A percentile compares a stretch with the other conserved stretches of the same genome.
These are phyloP conservation scores for Naganishia liquefaciens DNA, from an alignment of 1,284 basidiomycete genomes.

Conservation along the genomic window DNA sequence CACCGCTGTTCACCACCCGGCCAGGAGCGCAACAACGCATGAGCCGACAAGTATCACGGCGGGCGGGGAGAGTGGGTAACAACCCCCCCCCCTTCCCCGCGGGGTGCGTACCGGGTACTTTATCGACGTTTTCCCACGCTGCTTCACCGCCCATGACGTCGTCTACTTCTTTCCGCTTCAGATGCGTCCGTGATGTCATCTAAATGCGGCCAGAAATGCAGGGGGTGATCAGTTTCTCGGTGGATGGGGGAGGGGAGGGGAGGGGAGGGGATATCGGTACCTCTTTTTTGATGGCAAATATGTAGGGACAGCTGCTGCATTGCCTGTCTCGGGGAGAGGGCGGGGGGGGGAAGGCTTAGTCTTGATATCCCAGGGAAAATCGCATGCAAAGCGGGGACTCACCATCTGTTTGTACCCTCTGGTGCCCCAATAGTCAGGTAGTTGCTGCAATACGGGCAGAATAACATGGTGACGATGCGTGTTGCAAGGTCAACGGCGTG, in stretches of 20 bases:
- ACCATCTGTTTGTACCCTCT: slow-evolving; percentile 52
- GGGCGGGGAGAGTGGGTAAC: no score
- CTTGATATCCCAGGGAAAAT: no score
- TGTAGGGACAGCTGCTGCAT: slow-evolving; percentile 71
- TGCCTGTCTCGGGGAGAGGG: slow-evolving; percentile 18
- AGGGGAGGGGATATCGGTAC: slow-evolving; percentile 53
- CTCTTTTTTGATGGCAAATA: slow-evolving; percentile 81
- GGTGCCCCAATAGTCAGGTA: slow-evolving; percentile 69
- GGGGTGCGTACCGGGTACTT: slow-evolving; percentile 72
- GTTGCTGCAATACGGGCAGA: slow-evolving; percentile 95
- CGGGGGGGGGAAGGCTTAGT: no score
- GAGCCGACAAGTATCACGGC: no score
- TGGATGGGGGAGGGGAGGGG: background rate
- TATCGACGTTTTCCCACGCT: slow-evolving; percentile 93
- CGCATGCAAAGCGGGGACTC: slow-evolving; percentile 35
- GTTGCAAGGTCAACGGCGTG: no score
- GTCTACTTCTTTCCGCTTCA: slow-evolving; percentile 83
- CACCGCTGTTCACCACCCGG: slow-evolving; percentile 65
- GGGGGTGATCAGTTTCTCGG: no score
- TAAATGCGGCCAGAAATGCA: slow-evolving; percentile 42
- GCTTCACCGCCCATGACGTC: slow-evolving; percentile 92
- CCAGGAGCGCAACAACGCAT: no score
- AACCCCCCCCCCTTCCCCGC: no score
- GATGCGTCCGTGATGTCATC: slow-evolving; percentile 84
- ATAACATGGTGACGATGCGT: slow-evolving; percentile 64